phyloP scores from a whole-genome alignment of 2,329 filamentous ascomycete genomes.

The Dactylellina haptotyla region DNA sequence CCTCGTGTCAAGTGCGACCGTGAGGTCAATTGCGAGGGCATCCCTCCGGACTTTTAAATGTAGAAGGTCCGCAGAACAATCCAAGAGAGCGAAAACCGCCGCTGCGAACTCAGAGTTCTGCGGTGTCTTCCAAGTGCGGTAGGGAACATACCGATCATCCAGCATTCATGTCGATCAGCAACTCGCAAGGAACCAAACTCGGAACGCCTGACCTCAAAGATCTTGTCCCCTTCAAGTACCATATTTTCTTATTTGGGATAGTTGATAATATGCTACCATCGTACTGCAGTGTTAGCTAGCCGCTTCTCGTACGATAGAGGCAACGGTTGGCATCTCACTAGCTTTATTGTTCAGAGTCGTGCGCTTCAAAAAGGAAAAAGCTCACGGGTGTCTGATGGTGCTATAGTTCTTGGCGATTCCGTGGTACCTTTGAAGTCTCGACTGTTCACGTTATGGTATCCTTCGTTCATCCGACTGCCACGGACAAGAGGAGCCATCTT shows the following conservation, averaged over 20 bases:
- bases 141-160: slow-evolving; percentile 51
- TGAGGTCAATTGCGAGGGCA: slow-evolving; percentile 43
- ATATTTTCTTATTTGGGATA: not conserved
- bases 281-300: not conserved
- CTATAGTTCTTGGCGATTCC: slow-evolving; percentile 22
- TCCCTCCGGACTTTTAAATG: slow-evolving; percentile 39
- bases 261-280: not conserved
- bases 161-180: slow-evolving; percentile 45
- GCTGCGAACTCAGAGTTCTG: slow-evolving; percentile 39
- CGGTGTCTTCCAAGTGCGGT: slow-evolving; percentile 37
- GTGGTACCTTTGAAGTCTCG: not conserved
- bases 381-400: not conserved
- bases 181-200: slow-evolving; percentile 27
- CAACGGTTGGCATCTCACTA: not conserved
- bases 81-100: slow-evolving; percentile 6
- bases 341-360: not conserved
- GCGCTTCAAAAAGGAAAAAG: not conserved
- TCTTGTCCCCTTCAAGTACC: not conserved
- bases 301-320: slow-evolving; percentile 45
- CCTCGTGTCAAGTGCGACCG: not conserved
- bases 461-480: slow-evolving; percentile 3
- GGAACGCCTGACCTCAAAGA: slow-evolving; percentile 20
- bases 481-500: slow-evolving; percentile 4
- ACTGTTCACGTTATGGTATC: not conserved
- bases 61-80: slow-evolving; percentile 4